Percentiles rank a stretch among this genome's conserved stretches.
These are phyloP conservation scores for Rhamnella rubrinervis DNA, from an alignment of 331 rosid genomes.

Conservation along the genomic window DNA sequence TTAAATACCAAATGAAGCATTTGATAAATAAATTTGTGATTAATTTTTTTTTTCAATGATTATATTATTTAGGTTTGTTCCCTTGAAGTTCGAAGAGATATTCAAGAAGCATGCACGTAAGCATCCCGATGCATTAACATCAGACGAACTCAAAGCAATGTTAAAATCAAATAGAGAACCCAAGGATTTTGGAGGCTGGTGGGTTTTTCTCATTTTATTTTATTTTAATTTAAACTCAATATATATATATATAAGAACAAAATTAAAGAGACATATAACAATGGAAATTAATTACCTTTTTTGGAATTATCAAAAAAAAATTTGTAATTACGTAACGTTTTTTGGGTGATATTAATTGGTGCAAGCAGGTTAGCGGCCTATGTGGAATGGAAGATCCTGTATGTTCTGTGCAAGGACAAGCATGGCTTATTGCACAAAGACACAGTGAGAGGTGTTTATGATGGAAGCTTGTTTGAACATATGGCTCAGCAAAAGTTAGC, in stretches of 20 bases:
- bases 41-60: not conserved
- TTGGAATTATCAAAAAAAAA: too few relatives aligned
- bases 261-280: not conserved
- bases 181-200: constrained; percentile 71
- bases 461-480: constrained; percentile 73
- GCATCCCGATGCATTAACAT: constrained; percentile 54
- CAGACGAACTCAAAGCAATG: constrained; percentile 51
- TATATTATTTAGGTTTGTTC: constrained; percentile 54
- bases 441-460: constrained; percentile 58
- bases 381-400: constrained; percentile 67
- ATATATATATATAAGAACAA: not conserved
- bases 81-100: constrained; percentile 64
- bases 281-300: too few relatives aligned
- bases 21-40: not conserved
- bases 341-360: not conserved
- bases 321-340: not conserved
- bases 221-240: not conserved
- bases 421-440: constrained; percentile 67
- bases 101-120: constrained; percentile 55
- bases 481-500: constrained; percentile 51
- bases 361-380: constrained; percentile 48
- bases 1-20: too few relatives aligned
- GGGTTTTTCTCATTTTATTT: constrained; percentile 6
- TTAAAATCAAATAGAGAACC: constrained; percentile 54
- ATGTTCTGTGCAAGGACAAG: constrained; percentile 68